phyloP scores from a whole-genome alignment of 2,329 filamentous ascomycete genomes.

The Fusarium sp. region DNA sequence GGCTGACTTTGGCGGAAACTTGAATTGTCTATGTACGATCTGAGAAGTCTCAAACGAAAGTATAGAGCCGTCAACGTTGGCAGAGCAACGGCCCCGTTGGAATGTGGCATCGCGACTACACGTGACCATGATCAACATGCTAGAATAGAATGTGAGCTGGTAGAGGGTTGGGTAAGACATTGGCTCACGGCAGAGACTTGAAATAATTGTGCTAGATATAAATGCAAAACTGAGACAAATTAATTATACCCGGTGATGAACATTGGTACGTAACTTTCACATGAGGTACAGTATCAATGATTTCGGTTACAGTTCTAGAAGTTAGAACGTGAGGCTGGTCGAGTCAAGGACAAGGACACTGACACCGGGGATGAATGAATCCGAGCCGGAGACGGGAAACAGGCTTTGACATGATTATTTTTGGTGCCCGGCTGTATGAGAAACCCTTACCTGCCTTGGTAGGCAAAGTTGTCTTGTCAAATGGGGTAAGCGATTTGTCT shows the following conservation, averaged over 20 bases:
- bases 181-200: not conserved
- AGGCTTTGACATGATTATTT: constrained; percentile 18
- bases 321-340: constrained; percentile 6
- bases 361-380: not conserved
- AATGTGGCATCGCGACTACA: constrained; percentile 20
- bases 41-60: not conserved
- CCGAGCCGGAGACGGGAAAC: constrained; percentile 1
- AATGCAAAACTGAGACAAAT: not conserved
- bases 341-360: not conserved
- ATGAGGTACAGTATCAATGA: not conserved
- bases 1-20: not conserved
- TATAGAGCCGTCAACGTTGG: constrained; percentile 11
- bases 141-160: not conserved
- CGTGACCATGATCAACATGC: constrained; percentile 8
- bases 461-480: not conserved
- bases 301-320: constrained; percentile 8
- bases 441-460: constrained; percentile 4
- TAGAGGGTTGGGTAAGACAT: not conserved
- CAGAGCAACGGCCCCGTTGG: constrained; percentile 26
- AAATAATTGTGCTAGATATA: not conserved
- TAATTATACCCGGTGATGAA: no score
- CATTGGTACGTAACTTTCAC: not conserved
- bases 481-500: not conserved
- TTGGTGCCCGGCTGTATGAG: constrained; percentile 1
- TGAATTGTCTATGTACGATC: constrained; percentile 20